phyloP scores from a whole-genome alignment of 1,139 yeast genomes.

The Fermentozyma sake region DNA sequence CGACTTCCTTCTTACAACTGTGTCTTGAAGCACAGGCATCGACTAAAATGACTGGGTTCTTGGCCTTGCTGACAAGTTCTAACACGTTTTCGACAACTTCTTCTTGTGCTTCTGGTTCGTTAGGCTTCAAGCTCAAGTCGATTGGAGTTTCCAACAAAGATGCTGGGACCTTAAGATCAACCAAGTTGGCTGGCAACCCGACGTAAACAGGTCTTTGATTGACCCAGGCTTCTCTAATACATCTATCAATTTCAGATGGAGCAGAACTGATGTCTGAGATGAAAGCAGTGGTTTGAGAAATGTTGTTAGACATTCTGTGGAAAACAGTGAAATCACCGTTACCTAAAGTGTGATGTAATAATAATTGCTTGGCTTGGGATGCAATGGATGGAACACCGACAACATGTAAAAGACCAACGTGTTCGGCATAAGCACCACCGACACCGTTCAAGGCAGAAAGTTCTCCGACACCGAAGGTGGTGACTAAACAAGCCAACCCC shows the following conservation, averaged over 20 bases:
- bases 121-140: slow-evolving; percentile 55
- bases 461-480: slow-evolving; percentile 43
- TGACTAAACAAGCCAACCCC: slow-evolving; percentile 33
- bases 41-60: slow-evolving; percentile 70
- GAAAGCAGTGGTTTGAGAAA: slow-evolving; percentile 62
- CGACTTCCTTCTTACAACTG: slow-evolving; percentile 59
- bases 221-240: slow-evolving; percentile 67
- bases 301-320: slow-evolving; percentile 54
- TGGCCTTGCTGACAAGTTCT: slow-evolving; percentile 49
- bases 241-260: slow-evolving; percentile 66
- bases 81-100: slow-evolving; percentile 64
- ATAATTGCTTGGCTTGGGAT: slow-evolving; percentile 32
- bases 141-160: slow-evolving; percentile 57
- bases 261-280: slow-evolving; percentile 61
- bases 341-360: slow-evolving; percentile 43
- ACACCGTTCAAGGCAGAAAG: slow-evolving; percentile 37
- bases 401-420: slow-evolving; percentile 37
- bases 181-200: slow-evolving; percentile 79
- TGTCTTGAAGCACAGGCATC: slow-evolving; percentile 89
- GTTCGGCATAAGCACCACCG: slow-evolving; percentile 42
- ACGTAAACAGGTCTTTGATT: slow-evolving; percentile 80
- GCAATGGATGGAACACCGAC: slow-evolving; percentile 39
- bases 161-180: slow-evolving; percentile 58
- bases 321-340: slow-evolving; percentile 44
- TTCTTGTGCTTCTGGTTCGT: slow-evolving; percentile 65